A percentile compares a stretch with the other conserved stretches of the same genome.
phyloP scores from a whole-genome alignment of 2,329 filamentous ascomycete genomes.

The Nothophaeocryptopus gaeumannii region DNA sequence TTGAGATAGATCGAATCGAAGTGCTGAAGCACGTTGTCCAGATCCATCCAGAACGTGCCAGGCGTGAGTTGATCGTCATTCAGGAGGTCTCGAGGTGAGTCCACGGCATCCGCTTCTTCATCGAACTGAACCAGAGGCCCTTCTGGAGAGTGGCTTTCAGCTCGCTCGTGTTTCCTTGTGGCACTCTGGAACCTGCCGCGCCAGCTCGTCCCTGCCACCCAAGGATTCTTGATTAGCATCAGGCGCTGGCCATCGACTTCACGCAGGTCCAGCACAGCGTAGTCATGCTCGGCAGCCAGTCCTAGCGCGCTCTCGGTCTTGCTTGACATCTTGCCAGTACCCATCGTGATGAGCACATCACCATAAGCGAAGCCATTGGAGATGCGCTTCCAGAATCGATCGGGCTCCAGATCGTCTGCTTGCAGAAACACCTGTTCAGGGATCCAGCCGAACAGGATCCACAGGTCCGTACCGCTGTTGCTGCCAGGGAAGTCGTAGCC shows the following conservation, averaged over 20 bases:
- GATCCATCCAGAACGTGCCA: conserved; percentile 91
- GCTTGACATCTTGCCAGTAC: conserved; percentile 76
- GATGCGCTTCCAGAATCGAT: conserved; percentile 74
- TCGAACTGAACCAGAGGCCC: conserved; percentile 20
- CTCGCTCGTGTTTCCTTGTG: conserved; percentile 7
- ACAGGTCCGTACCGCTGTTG: conserved; percentile 92
- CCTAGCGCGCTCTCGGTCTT: conserved; percentile 78
- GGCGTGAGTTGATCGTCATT: conserved; percentile 48
- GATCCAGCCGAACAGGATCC: conserved; percentile 92
- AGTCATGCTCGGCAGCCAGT: conserved; percentile 87
- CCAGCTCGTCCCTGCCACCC: conserved; percentile 79
- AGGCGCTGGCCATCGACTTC: conserved; percentile 62
- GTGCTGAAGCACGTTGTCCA: conserved; percentile 82
- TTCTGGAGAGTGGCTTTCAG: conserved; percentile 5
- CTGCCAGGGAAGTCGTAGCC: conserved; percentile 98
- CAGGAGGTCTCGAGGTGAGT: conserved; percentile 35
- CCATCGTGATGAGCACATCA: conserved; percentile 83
- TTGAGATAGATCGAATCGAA: conserved; percentile 97
- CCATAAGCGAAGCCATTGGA: conserved; percentile 70
- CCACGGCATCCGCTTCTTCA: conserved; percentile 29
- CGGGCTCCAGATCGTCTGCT: conserved; percentile 73
- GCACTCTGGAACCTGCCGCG: conserved; percentile 48
- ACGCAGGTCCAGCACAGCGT: conserved; percentile 79
- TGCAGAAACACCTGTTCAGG: conserved; percentile 93
- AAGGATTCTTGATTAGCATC: conserved; percentile 91